A percentile compares a stretch with the other conserved stretches of the same genome.
Evolutionary conservation across 352 stramenopile genomes (phyloP).

Genomic region (Phytopythium cucurbitacearum): DNA sequence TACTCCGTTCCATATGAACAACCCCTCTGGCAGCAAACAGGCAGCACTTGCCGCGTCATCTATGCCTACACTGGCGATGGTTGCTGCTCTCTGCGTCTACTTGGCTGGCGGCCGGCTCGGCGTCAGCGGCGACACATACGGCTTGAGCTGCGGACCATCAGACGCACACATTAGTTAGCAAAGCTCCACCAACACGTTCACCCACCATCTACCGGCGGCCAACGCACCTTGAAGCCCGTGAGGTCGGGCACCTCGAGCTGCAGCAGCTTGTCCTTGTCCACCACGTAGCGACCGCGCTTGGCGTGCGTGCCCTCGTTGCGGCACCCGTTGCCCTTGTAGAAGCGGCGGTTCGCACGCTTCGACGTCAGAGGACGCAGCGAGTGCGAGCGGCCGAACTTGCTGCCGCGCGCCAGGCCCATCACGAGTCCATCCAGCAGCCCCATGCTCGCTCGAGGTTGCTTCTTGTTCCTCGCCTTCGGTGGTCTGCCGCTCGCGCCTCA

Average conservation of each 20-base stretch:
- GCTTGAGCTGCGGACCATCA: slow-evolving; percentile 52
- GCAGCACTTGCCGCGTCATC: no score
- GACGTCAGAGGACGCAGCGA: slow-evolving; percentile 87
- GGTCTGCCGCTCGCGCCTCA: background rate
- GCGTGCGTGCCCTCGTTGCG: slow-evolving; percentile 90
- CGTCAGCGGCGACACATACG: slow-evolving; percentile 79
- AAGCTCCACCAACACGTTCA: background rate
- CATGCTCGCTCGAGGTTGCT: slow-evolving; percentile 28
- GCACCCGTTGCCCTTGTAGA: slow-evolving; percentile 95
- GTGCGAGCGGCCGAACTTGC: slow-evolving; percentile 84
- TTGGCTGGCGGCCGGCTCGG: slow-evolving; percentile 49
- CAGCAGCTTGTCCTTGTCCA: slow-evolving; percentile 89
- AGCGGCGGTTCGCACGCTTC: slow-evolving; percentile 92
- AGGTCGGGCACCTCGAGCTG: slow-evolving; percentile 93
- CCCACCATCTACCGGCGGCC: no score
- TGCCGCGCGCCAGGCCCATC: slow-evolving; percentile 64
- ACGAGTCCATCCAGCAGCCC: slow-evolving; percentile 75
- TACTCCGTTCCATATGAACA: no score
- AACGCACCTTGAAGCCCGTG: slow-evolving; percentile 84
- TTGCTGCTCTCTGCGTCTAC: slow-evolving; percentile 4
- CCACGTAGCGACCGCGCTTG: slow-evolving; percentile 91
- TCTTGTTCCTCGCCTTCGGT: background rate
- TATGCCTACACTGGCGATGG: no score
- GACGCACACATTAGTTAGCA: background rate
- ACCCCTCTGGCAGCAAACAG: no score